phyloP scores from a whole-genome alignment of 768 basidiomycete species.

The Daedaleopsis nitida region DNA sequence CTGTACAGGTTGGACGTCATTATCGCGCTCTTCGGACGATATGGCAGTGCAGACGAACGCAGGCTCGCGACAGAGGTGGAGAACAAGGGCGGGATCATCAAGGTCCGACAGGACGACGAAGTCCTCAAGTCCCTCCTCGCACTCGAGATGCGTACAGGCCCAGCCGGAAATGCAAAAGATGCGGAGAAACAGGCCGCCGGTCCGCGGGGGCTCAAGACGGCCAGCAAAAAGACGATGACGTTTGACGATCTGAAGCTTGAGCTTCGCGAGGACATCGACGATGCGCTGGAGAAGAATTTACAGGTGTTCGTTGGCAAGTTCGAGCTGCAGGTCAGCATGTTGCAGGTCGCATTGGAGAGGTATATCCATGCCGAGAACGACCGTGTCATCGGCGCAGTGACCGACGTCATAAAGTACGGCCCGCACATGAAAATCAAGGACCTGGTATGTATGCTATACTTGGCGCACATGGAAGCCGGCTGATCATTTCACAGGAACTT shows the following conservation, averaged over 20 bases:
- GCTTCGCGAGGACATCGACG: slow-evolving; percentile 24
- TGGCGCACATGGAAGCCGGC: neutral
- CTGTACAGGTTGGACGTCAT: slow-evolving; percentile 30
- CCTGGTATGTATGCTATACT: slow-evolving; percentile 26
- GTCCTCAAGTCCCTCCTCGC: slow-evolving; percentile 1
- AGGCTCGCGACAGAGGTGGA: slow-evolving; percentile 31
- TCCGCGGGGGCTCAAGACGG: neutral
- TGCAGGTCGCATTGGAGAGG: slow-evolving; percentile 27
- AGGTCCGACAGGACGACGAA: neutral
- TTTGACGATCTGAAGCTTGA: neutral
- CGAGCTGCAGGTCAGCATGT: slow-evolving; percentile 40
- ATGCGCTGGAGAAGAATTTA: slow-evolving; percentile 40
- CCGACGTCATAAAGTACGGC: slow-evolving; percentile 31
- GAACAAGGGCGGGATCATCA: neutral
- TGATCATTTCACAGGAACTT: slow-evolving; percentile 40
- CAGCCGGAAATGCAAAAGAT: neutral
- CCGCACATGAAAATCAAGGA: slow-evolving; percentile 49
- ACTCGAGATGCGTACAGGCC: neutral
- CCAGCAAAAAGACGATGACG: neutral
- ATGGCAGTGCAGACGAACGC: slow-evolving; percentile 43
- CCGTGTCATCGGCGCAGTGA: slow-evolving; percentile 41
- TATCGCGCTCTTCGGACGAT: slow-evolving; percentile 38
- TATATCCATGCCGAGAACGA: slow-evolving; percentile 38
- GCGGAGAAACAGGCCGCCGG: neutral
- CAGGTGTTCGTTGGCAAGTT: slow-evolving; percentile 48